These are phyloP conservation scores for Themeda triandra DNA, from an alignment of 176 grass and related monocot genomes.

Conservation along the genomic window DNA sequence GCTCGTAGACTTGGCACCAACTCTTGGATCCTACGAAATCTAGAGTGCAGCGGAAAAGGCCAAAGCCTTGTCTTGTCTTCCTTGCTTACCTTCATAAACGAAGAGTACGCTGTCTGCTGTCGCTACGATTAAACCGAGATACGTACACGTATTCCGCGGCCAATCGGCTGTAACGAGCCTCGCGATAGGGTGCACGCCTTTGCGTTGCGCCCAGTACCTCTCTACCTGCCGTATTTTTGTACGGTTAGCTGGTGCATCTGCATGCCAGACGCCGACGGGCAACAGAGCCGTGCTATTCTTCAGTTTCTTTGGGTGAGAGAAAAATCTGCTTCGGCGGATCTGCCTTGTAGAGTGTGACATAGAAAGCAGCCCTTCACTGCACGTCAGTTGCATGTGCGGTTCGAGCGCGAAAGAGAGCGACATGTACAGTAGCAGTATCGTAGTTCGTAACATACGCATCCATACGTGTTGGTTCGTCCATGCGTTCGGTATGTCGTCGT, in stretches of 20 bases:
- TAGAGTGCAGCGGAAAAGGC: not conserved
- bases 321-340: not conserved
- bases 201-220: not conserved
- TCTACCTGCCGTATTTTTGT: not conserved
- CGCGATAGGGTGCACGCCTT: not conserved
- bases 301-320: not conserved
- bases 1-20: slow-evolving; percentile 32
- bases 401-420: not conserved
- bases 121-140: not conserved
- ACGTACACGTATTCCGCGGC: not conserved
- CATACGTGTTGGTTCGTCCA: not conserved
- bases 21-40: slow-evolving; percentile 33
- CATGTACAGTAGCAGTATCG: not conserved
- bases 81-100: too few relatives aligned
- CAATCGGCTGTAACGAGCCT: not conserved
- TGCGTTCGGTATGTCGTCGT: too few relatives aligned
- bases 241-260: not conserved
- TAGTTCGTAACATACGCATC: not conserved
- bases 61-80: not conserved
- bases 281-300: not conserved
- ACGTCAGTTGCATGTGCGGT: not conserved
- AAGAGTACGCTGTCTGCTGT: not conserved
- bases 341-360: not conserved
- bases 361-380: not conserved
- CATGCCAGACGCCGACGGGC: not conserved